These are phyloP conservation scores for Penicillium lividum DNA, from an alignment of 495 filamentous ascomycete genomes.

Conservation along the genomic window DNA sequence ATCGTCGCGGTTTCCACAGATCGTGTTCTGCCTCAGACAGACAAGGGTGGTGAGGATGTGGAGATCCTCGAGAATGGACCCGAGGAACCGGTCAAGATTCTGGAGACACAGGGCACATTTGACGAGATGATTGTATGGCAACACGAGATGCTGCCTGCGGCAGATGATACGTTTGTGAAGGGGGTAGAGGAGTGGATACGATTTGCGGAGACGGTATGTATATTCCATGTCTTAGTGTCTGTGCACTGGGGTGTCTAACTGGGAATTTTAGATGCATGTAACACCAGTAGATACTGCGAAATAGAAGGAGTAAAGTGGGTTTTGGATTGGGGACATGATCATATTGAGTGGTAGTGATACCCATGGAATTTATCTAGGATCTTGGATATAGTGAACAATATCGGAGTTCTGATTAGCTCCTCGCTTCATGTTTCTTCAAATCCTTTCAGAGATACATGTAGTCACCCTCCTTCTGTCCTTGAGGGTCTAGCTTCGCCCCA, in stretches of 20 bases:
- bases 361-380: neutral
- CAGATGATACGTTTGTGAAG: slow-evolving; percentile 69
- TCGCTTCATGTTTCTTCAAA: neutral
- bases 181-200: slow-evolving; percentile 81
- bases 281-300: neutral
- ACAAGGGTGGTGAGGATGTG: slow-evolving; percentile 45
- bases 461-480: too few species aligned
- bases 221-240: neutral
- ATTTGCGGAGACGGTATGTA: slow-evolving; percentile 64
- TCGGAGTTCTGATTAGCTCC: neutral
- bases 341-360: neutral
- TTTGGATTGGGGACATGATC: neutral
- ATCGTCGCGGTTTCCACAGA: slow-evolving; percentile 44
- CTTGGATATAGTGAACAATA: neutral
- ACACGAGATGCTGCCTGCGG: slow-evolving; percentile 69
- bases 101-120: slow-evolving; percentile 68
- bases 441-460: too few species aligned
- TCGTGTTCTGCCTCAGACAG: slow-evolving; percentile 23
- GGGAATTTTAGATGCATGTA: neutral
- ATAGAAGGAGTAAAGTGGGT: neutral
- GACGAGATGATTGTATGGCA: slow-evolving; percentile 80
- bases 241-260: neutral
- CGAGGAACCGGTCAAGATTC: slow-evolving; percentile 57
- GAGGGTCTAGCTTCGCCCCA: too few species aligned
- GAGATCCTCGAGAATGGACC: slow-evolving; percentile 31